A percentile compares a stretch with the other conserved stretches of the same genome.
Evolutionary conservation across 495 filamentous ascomycete genomes (phyloP).

Genomic region (Hypoxylon fragiforme): DNA sequence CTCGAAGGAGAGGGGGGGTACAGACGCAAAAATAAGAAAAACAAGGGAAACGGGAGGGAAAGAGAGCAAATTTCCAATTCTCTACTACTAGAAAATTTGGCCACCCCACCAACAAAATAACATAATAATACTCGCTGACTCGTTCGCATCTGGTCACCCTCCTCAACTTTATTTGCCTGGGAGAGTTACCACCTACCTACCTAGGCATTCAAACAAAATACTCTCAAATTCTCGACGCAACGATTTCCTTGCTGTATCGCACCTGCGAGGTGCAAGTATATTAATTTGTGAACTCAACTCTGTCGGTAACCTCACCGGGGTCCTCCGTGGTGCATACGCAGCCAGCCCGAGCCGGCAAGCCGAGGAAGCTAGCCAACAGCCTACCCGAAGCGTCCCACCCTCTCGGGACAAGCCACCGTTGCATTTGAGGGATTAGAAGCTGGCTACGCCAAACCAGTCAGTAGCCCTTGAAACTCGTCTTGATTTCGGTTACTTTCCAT

Average conservation of each 20-base stretch:
- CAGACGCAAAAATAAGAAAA: neutral
- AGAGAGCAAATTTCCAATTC: conserved; percentile 4
- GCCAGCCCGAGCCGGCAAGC: conserved; percentile 34
- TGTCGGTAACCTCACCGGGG: conserved; percentile 25
- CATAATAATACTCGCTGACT: conserved; percentile 26
- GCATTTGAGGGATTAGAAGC: conserved; percentile 29
- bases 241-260: conserved; percentile 22
- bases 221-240: conserved; percentile 15
- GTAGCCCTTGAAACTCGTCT: neutral
- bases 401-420: conserved; percentile 34
- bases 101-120: conserved; percentile 30
- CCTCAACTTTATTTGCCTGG: conserved; percentile 22
- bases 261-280: conserved; percentile 21
- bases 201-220: no score
- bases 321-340: conserved; percentile 23
- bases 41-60: neutral
- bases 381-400: conserved; percentile 31
- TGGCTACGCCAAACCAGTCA: conserved; percentile 9
- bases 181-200: no score
- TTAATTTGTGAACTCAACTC: conserved; percentile 17
- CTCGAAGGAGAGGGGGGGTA: conserved; percentile 16
- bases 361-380: conserved; percentile 25
- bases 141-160: conserved; percentile 19
- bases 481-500: neutral
- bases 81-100: conserved; percentile 19